Base-by-base conservation (phyloP, 2,329 filamentous ascomycete species). In the Fusarium piperis region DNA sequence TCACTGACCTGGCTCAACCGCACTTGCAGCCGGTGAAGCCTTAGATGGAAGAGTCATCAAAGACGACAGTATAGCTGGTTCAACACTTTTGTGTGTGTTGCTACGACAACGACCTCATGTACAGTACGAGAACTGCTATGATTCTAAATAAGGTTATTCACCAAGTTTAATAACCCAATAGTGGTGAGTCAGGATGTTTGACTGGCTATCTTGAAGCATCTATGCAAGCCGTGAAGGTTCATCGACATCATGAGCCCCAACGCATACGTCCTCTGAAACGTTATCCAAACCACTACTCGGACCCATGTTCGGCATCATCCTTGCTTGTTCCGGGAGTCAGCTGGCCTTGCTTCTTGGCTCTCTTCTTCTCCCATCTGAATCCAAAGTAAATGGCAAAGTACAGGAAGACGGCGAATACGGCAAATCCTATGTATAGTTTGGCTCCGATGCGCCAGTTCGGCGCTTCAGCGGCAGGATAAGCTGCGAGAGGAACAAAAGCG, bases 1-100 rank as follows among this genome's bases (percentile, higher is more conserved):
- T 84, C 55, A 87, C 84, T 0, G 78, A 87, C 65, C 71, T 87
- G 64, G 76, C 78, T 20, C 81, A 82, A 38, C 72, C 80, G 26
- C 83, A 83, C 68, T 59, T 85, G 35, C 64, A 70, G 12, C 44
- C 33, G 28, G 44, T 64, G 2, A 55, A 55, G 52, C 52, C 52
- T 35, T 53, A 33, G 30, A 33, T 32, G 11, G 26, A 6, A n/a
- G n/a, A n/a, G n/a, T n/a, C n/a, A n/a, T n/a, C n/a, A n/a, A n/a
- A n/a, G n/a, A n/a, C n/a, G 10, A 9, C 6, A 11, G 48, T 20
- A 23, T 35, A 6, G 26, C 16, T 48, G 39, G 13, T 16, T 16
- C 7, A 15, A 20, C 8, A 23, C 15, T n/a, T n/a, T 11, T 38
- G 35, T 11, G 7, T 16, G 33, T 36, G 39, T 44, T 6, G 20